A percentile compares a stretch with the other conserved stretches of the same genome.
phyloP scores from a whole-genome alignment of 2,329 filamentous ascomycete species.

The Colletotrichum caudatum region DNA sequence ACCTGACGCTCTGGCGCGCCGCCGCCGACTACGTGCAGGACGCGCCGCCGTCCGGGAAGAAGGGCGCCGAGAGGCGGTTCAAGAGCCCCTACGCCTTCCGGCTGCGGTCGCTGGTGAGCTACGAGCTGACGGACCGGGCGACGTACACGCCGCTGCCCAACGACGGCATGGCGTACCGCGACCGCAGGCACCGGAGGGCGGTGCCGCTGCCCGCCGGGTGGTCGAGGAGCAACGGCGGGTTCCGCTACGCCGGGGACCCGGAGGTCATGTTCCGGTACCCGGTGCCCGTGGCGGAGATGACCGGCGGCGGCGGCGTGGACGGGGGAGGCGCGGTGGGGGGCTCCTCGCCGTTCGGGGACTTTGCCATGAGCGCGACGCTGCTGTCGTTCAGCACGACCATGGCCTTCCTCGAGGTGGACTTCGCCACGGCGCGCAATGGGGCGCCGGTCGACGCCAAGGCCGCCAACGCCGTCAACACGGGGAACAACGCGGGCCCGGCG shows the following conservation, averaged over 20 bases:
- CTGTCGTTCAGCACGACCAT: constrained; percentile 56
- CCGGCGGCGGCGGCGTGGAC: constrained; percentile 40
- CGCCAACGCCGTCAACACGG: constrained; percentile 28
- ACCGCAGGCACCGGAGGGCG: constrained; percentile 50
- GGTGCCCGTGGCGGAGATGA: constrained; percentile 48
- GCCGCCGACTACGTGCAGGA: constrained; percentile 59
- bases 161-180: constrained; percentile 55
- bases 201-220: constrained; percentile 54
- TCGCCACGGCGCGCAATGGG: constrained; percentile 45
- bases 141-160: constrained; percentile 52
- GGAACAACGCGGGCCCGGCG: constrained; percentile 43
- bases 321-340: constrained; percentile 43
- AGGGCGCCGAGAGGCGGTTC: constrained; percentile 51
- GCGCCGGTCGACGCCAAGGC: constrained; percentile 51
- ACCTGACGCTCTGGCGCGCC: constrained; percentile 57
- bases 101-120: constrained; percentile 54
- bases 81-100: constrained; percentile 54
- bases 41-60: constrained; percentile 49
- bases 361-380: constrained; percentile 42
- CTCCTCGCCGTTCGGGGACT: constrained; percentile 29
- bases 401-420: constrained; percentile 57
- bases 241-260: constrained; percentile 56
- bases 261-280: constrained; percentile 57
- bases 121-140: constrained; percentile 56
- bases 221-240: constrained; percentile 51